Conservation (phyloP, 2,329 filamentous ascomycete genomes). For the Colletotrichum sp. region DNA sequence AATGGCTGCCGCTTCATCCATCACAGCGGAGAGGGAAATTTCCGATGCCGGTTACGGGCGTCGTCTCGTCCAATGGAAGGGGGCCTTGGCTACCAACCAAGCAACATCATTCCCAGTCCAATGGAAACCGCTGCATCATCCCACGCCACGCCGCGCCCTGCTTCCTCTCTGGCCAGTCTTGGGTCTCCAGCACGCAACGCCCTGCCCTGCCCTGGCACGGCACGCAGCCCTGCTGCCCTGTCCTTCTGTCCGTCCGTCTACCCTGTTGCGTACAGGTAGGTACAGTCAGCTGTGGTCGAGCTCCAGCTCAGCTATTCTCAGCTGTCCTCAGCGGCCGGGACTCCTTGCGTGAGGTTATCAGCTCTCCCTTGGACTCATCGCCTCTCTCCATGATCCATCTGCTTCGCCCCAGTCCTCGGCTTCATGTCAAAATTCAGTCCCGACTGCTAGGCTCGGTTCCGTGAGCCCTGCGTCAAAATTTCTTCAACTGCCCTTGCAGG, state of each 20-base stretch:
- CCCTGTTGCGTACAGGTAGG: background rate
- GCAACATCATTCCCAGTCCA: conserved; percentile 4
- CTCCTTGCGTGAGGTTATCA: background rate
- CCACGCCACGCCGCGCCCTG: background rate
- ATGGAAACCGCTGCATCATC: conserved; percentile 15
- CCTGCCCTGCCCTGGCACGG: background rate
- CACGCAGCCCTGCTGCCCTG: background rate
- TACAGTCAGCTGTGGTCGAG: background rate
- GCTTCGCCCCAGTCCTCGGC: background rate
- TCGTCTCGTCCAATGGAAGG: background rate
- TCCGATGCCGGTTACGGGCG: conserved; percentile 10
- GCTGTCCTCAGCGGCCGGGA: background rate
- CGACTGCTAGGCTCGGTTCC: background rate
- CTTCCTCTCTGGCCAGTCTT: background rate
- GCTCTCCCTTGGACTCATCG: background rate
- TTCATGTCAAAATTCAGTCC: background rate
- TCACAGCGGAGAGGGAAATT: conserved; percentile 5
- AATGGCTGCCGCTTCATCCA: background rate
- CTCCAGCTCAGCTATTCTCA: background rate
- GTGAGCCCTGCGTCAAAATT: background rate
- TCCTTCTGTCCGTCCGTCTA: background rate
- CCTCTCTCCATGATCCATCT: background rate
- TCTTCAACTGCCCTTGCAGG: background rate
- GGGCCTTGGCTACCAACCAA: background rate
- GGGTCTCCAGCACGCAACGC: background rate